A percentile compares a stretch with the other conserved stretches of the same genome.
These are phyloP conservation scores for Nicotiana undulata DNA, from an alignment of 257 asterid genomes.

Conservation along the genomic window DNA sequence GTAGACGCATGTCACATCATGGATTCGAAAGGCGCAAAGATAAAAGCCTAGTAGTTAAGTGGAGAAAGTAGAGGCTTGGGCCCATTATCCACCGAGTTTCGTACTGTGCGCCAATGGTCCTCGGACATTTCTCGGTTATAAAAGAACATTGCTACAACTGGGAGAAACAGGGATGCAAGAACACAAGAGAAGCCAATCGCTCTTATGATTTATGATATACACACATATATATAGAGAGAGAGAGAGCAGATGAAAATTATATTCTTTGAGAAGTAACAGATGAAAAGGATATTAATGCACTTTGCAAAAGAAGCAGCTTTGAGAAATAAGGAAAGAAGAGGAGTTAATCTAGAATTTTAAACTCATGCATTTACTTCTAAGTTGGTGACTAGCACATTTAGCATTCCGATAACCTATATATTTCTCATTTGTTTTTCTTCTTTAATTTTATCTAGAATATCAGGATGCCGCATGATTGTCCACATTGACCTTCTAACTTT, in stretches of 20 bases:
- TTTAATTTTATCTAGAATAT: neutral
- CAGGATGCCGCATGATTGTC: neutral
- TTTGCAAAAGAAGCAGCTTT: neutral
- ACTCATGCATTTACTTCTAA: neutral
- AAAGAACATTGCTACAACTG: neutral
- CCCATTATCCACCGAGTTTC: too few species aligned
- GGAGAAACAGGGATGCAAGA: neutral
- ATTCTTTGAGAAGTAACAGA: neutral
- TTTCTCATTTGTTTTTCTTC: neutral
- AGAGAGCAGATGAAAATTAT: neutral
- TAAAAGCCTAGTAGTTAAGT: too few species aligned
- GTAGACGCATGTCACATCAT: too few species aligned
- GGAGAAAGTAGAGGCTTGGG: too few species aligned
- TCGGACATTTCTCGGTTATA: too few species aligned
- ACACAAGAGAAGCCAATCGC: neutral
- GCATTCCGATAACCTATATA: neutral
- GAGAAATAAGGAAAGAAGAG: neutral
- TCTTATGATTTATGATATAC: neutral
- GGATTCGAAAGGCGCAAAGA: too few species aligned
- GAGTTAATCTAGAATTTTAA: neutral
- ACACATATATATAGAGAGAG: neutral
- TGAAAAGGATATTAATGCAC: neutral
- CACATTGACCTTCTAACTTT: neutral
- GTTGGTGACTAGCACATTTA: neutral
- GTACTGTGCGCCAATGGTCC: too few species aligned